Evolutionary conservation across 2,329 filamentous ascomycete species (phyloP), one percentile per base, ranked within the genome.

Genomic region (Hypoxylon rubiginosum): DNA sequence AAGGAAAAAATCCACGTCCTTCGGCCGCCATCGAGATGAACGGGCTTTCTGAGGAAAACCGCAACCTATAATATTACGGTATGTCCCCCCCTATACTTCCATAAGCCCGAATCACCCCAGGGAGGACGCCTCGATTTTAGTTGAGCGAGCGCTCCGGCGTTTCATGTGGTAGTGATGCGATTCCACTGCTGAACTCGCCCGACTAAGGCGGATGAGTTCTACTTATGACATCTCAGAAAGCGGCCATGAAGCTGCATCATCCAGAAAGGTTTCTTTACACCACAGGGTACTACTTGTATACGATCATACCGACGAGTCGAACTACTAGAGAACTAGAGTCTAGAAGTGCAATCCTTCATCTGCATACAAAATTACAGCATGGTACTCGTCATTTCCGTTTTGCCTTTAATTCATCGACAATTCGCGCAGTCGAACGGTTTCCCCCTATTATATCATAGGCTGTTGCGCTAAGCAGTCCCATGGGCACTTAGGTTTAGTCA

Each of bases 201-300:
- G 34, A 36, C 34, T 28, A 36, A 36, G 1, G 11, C 4, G 11
- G 34, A 15, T 2, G 13, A 3, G 11, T 46, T 46, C 9, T 11
- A n/a, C 48, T 56, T 64, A 28, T 53, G 30, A 64, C 46, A 21
- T 21, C 56, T 43, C 51, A 48, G 9, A 51, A 56, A 50, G 34
- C 9, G 36, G 45, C 8, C n/a, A 51, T 26, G 6, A 13, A 58
- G 41, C 53, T 49, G 30, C 54, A 43, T 57, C 52, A 45, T 21
- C n/a, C n/a, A 32, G 34, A 24, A 56, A 57, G 19, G 32, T n/a
- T n/a, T n/a, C n/a, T n/a, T n/a, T n/a, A n/a, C 32, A 34, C 32
- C 32, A 34, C 32, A 9, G 28, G 8, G 4, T 34, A 13, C 32
- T 34, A 34, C 32, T 6, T 13, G 32, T 34, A 34, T 10, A 34